Percentiles rank a stretch among this genome's conserved stretches.
These are phyloP conservation scores for Stemphylium vesicarium DNA, from an alignment of 2,329 filamentous ascomycete genomes.

Conservation along the genomic window DNA sequence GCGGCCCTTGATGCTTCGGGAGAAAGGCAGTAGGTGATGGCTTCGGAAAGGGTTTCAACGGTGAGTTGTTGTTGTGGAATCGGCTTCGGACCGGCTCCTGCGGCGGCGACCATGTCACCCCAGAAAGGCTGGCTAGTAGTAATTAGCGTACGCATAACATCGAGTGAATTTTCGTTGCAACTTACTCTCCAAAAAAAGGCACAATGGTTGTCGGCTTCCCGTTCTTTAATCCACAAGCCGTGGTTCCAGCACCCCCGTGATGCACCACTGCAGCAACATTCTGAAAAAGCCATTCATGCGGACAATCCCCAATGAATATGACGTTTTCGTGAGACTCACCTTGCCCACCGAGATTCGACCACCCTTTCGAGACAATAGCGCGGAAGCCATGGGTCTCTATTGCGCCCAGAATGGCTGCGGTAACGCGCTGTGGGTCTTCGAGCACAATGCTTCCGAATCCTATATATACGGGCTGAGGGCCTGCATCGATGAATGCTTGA, in stretches of 20 bases:
- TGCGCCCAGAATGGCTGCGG: conserved; percentile 55
- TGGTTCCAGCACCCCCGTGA: conserved; percentile 86
- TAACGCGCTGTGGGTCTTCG: conserved; percentile 56
- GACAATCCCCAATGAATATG: conserved; percentile 71
- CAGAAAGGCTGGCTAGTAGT: conserved; percentile 26
- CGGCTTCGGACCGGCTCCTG: conserved; percentile 38
- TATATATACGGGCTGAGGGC: conserved; percentile 60
- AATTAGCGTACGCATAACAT: not conserved
- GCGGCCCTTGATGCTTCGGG: conserved; percentile 48
- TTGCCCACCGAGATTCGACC: not conserved
- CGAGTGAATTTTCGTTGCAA: conserved; percentile 22
- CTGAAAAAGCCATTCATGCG: conserved; percentile 86
- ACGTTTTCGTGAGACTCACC: conserved; percentile 35
- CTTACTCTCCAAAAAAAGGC: conserved; percentile 71
- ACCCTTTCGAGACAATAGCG: conserved; percentile 61
- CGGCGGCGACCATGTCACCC: conserved; percentile 37
- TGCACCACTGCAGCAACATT: conserved; percentile 80
- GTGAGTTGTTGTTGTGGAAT: conserved; percentile 26
- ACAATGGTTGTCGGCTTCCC: conserved; percentile 82
- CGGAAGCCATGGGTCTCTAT: conserved; percentile 47
- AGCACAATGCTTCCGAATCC: conserved; percentile 65
- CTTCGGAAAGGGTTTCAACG: conserved; percentile 44
- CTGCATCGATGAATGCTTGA: conserved; percentile 55
- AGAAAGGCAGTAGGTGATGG: conserved; percentile 49
- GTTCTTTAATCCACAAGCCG: conserved; percentile 76